Percentiles rank a stretch among this genome's conserved stretches.
Conservation (phyloP, 1,284 basidiomycete species). For the Xerocomus minutiporus region DNA sequence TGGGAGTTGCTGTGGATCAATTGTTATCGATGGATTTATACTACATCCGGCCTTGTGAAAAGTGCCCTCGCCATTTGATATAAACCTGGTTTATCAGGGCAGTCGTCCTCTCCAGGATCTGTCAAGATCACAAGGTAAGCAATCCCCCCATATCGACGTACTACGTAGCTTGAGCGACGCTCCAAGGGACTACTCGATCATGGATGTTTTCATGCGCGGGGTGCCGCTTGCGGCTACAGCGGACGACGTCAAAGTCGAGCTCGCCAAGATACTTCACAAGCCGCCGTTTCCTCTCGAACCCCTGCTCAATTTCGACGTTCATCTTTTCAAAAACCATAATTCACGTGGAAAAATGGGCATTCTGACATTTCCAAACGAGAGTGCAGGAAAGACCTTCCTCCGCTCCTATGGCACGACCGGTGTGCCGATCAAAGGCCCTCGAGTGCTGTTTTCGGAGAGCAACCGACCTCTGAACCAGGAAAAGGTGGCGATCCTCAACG, state of each 20-base stretch:
- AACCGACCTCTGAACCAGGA: slow-evolving; percentile 18
- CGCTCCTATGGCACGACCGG: slow-evolving; percentile 25
- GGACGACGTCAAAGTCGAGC: slow-evolving; percentile 34
- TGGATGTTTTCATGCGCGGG: slow-evolving; percentile 36
- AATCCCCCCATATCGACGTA: neutral
- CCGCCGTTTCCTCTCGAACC: slow-evolving; percentile 29
- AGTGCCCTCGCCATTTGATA: slow-evolving; percentile 6
- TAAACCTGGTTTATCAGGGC: slow-evolving; percentile 10
- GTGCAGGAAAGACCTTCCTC: slow-evolving; percentile 29
- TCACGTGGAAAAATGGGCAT: slow-evolving; percentile 28
- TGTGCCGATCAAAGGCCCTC: slow-evolving; percentile 25
- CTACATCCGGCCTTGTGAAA: neutral
- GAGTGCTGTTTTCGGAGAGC: slow-evolving; percentile 22
- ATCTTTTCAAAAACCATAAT: slow-evolving; percentile 26
- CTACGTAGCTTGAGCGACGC: slow-evolving; percentile 1
- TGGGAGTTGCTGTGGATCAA: slow-evolving; percentile 7
- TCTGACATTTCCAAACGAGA: slow-evolving; percentile 30
- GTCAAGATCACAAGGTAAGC: slow-evolving; percentile 20
- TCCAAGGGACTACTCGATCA: slow-evolving; percentile 12
- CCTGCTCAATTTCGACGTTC: slow-evolving; percentile 33
- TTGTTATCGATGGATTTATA: slow-evolving; percentile 21
- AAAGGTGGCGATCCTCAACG: slow-evolving; percentile 23
- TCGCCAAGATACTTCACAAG: slow-evolving; percentile 35
- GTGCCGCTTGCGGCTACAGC: slow-evolving; percentile 24
- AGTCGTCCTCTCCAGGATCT: slow-evolving; percentile 1